phyloP scores from a whole-genome alignment of 768 basidiomycete genomes.

The Phylloporus arenicola region DNA sequence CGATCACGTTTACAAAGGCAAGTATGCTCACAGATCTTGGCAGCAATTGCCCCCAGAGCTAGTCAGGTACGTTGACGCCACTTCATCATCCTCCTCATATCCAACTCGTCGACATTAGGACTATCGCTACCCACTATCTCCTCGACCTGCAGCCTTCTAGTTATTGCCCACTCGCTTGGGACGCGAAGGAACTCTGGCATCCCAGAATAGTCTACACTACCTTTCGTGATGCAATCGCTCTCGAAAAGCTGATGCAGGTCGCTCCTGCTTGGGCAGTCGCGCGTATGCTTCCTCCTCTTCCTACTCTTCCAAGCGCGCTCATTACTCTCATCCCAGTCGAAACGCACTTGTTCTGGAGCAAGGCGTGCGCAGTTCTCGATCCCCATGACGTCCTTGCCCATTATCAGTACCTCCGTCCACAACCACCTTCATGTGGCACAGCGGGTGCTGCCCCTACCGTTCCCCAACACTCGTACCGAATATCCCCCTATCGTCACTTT shows the following conservation, averaged over 20 bases:
- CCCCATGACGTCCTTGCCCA: slow-evolving; percentile 52
- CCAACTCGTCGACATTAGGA: slow-evolving; percentile 10
- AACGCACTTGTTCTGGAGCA: slow-evolving; percentile 65
- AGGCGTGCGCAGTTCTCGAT: slow-evolving; percentile 57
- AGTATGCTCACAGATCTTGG: slow-evolving; percentile 53
- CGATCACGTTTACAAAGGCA: slow-evolving; percentile 49
- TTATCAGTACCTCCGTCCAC: slow-evolving; percentile 43
- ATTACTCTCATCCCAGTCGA: slow-evolving; percentile 44
- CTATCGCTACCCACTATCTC: slow-evolving; percentile 47
- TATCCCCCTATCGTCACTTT: slow-evolving; percentile 57
- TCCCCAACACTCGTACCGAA: slow-evolving; percentile 31
- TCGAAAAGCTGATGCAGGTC: slow-evolving; percentile 60
- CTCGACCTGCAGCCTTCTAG: slow-evolving; percentile 39
- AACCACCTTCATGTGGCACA: slow-evolving; percentile 23
- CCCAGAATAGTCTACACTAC: slow-evolving; percentile 55
- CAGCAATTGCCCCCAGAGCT: slow-evolving; percentile 58
- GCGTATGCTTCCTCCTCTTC: slow-evolving; percentile 40
- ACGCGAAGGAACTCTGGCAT: slow-evolving; percentile 52
- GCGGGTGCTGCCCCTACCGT: slow-evolving; percentile 31
- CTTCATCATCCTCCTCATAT: slow-evolving; percentile 17
- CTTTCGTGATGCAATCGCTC: slow-evolving; percentile 55
- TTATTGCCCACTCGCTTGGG: slow-evolving; percentile 47
- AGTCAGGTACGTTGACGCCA: slow-evolving; percentile 45
- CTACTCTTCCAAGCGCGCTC: slow-evolving; percentile 2
- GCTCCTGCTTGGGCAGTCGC: slow-evolving; percentile 57